These are phyloP conservation scores for Diaporthe helianthi DNA, from an alignment of 2,329 filamentous ascomycete species.

Conservation along the genomic window DNA sequence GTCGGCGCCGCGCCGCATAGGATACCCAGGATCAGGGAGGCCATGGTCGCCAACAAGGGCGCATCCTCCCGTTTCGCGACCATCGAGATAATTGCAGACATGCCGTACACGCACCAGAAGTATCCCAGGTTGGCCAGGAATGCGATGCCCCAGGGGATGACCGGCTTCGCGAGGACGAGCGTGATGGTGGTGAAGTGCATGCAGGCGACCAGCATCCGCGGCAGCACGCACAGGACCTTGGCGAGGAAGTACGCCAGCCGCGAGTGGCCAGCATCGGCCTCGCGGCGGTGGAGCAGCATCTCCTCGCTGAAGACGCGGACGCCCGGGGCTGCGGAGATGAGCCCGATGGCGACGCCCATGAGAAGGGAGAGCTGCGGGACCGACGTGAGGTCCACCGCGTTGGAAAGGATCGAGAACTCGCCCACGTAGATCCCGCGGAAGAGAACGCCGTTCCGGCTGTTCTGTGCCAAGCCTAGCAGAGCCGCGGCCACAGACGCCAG, in stretches of 20 bases:
- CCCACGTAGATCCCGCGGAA: slow-evolving; percentile 60
- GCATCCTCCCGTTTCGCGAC: slow-evolving; percentile 62
- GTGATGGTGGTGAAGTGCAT: slow-evolving; percentile 63
- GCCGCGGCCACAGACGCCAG: slow-evolving; percentile 59
- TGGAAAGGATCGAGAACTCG: slow-evolving; percentile 59
- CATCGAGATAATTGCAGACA: slow-evolving; percentile 61
- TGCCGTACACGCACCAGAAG: slow-evolving; percentile 65
- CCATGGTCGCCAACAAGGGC: slow-evolving; percentile 62
- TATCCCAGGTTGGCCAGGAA: slow-evolving; percentile 61
- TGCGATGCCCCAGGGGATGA: slow-evolving; percentile 56
- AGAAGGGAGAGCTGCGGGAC: slow-evolving; percentile 61
- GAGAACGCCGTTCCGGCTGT: slow-evolving; percentile 56
- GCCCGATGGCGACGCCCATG: slow-evolving; percentile 60
- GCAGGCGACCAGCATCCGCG: slow-evolving; percentile 57
- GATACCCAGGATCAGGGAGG: slow-evolving; percentile 60
- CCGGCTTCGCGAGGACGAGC: slow-evolving; percentile 55
- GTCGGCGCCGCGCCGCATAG: slow-evolving; percentile 61
- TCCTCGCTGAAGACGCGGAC: slow-evolving; percentile 65
- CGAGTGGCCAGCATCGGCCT: slow-evolving; percentile 63
- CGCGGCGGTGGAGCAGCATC: slow-evolving; percentile 60
- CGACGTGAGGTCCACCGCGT: slow-evolving; percentile 56
- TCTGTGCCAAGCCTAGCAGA: slow-evolving; percentile 61
- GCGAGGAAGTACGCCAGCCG: slow-evolving; percentile 63
- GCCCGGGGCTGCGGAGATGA: slow-evolving; percentile 60
- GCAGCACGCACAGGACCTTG: slow-evolving; percentile 59